phyloP scores from a whole-genome alignment of 2,329 filamentous ascomycete species.

The Niveomyces coronatus region DNA sequence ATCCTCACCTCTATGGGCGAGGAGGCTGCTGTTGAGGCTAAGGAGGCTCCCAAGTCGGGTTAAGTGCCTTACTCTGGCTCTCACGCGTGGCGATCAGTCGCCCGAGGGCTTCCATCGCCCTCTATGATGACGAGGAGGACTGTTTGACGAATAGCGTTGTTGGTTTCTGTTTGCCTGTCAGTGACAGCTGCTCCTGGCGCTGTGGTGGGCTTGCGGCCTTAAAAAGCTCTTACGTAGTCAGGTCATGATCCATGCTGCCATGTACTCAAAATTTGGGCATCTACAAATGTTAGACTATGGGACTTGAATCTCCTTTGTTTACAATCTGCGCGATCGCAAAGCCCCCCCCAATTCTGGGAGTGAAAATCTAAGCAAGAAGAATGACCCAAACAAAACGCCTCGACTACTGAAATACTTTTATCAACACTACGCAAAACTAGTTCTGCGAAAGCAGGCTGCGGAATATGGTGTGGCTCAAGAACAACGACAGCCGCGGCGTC shows the following conservation, averaged over 20 bases:
- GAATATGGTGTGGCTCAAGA: too few species aligned
- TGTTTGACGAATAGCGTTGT: constrained; percentile 9
- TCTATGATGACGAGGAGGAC: constrained; percentile 7
- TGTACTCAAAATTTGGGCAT: constrained; percentile 6
- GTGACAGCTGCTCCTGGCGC: constrained; percentile 3
- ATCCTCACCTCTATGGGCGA: constrained; percentile 95
- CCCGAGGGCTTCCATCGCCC: constrained; percentile 5
- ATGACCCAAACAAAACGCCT: constrained; percentile 4
- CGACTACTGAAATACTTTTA: background rate
- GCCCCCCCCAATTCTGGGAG: constrained; percentile 5
- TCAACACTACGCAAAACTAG: too few species aligned
- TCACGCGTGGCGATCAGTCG: constrained; percentile 3
- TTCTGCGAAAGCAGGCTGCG: too few species aligned
- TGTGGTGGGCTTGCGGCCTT: constrained; percentile 7
- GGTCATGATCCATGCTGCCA: constrained; percentile 8
- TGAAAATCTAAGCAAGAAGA: constrained; percentile 11
- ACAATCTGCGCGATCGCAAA: constrained; percentile 5
- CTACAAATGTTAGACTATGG: constrained; percentile 7
- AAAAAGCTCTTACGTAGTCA: constrained; percentile 7
- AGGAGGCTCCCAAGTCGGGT: constrained; percentile 61
- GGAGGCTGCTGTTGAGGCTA: constrained; percentile 83
- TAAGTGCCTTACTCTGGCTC: constrained; percentile 14
- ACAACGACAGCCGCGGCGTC: too few species aligned
- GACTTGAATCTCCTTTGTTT: constrained; percentile 10
- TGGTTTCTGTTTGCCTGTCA: constrained; percentile 7